These are phyloP conservation scores for Cladorrhinum sp. DNA, from an alignment of 2,329 filamentous ascomycete species.

Conservation along the genomic window DNA sequence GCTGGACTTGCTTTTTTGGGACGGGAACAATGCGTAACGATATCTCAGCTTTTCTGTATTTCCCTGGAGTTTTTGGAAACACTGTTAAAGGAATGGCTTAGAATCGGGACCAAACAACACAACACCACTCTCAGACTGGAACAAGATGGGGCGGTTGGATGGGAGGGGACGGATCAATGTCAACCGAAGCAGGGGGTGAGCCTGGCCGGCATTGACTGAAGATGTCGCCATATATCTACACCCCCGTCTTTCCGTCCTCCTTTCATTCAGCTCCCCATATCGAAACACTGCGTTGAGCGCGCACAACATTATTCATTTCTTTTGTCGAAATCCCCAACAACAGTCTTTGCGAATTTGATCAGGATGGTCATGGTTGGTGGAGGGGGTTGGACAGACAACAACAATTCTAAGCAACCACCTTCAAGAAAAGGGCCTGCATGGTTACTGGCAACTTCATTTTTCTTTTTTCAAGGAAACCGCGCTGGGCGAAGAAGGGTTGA, in stretches of 20 bases:
- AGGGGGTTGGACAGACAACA: background rate
- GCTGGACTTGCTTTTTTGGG: slow-evolving; percentile 14
- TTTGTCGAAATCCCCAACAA: slow-evolving; percentile 20
- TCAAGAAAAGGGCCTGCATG: slow-evolving; percentile 23
- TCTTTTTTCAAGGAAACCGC: slow-evolving; percentile 22
- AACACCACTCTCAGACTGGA: slow-evolving; percentile 27
- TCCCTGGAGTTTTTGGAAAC: slow-evolving; percentile 21
- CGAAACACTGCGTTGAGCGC: background rate
- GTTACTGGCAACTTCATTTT: slow-evolving; percentile 19
- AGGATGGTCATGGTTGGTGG: slow-evolving; percentile 24
- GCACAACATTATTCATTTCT: slow-evolving; percentile 12
- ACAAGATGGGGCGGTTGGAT: slow-evolving; percentile 2
- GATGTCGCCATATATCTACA: background rate
- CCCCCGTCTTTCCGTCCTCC: background rate
- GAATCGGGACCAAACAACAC: slow-evolving; percentile 16
- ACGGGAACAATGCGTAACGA: slow-evolving; percentile 14
- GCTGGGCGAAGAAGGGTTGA: slow-evolving; percentile 1
- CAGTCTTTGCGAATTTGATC: slow-evolving; percentile 5
- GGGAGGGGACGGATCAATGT: background rate
- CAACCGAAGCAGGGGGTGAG: background rate
- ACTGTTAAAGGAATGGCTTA: slow-evolving; percentile 11
- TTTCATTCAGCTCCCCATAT: background rate
- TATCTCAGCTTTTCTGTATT: slow-evolving; percentile 25
- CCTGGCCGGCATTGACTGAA: background rate
- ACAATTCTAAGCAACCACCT: slow-evolving; percentile 5